These are phyloP conservation scores for Pseudocercospora fuligena DNA, from an alignment of 2,329 filamentous ascomycete species.

Conservation along the genomic window DNA sequence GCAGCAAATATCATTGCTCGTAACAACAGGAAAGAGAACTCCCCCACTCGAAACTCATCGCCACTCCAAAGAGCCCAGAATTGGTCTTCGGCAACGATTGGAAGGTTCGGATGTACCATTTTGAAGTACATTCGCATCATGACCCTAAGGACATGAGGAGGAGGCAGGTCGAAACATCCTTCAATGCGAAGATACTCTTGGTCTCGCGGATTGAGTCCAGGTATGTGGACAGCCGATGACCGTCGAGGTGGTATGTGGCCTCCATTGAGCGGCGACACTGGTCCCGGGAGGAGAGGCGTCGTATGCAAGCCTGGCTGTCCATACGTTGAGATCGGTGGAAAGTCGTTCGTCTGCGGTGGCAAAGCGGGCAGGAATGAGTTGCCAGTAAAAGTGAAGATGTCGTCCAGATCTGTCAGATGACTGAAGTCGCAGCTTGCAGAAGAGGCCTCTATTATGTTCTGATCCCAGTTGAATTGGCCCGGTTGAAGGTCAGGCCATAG, in stretches of 20 bases:
- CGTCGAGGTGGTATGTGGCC: slow-evolving; percentile 18
- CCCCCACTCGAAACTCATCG: slow-evolving; percentile 19
- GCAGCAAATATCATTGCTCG: slow-evolving; percentile 28
- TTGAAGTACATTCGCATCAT: slow-evolving; percentile 30
- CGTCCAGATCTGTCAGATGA: slow-evolving; percentile 30
- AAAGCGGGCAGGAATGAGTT: slow-evolving; percentile 27
- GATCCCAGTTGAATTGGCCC: slow-evolving; percentile 26
- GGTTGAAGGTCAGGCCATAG: slow-evolving; percentile 26
- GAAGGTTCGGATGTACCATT: slow-evolving; percentile 27
- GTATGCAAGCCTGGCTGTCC: slow-evolving; percentile 22
- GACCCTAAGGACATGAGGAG: slow-evolving; percentile 18
- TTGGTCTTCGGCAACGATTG: slow-evolving; percentile 26
- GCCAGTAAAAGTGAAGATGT: slow-evolving; percentile 32
- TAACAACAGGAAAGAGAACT: slow-evolving; percentile 22
- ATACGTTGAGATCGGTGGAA: slow-evolving; percentile 21
- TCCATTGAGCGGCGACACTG: slow-evolving; percentile 9
- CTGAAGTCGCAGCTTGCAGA: slow-evolving; percentile 31
- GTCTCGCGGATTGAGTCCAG: slow-evolving; percentile 28
- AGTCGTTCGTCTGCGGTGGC: slow-evolving; percentile 22
- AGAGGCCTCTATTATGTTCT: slow-evolving; percentile 26
- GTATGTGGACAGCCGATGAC: slow-evolving; percentile 26
- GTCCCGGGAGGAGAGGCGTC: slow-evolving; percentile 19
- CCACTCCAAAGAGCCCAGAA: slow-evolving; percentile 28
- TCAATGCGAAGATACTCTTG: slow-evolving; percentile 27
- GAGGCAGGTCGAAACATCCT: slow-evolving; percentile 29